Conservation (phyloP, 768 basidiomycete species). For the Kwoniella bestiolae region DNA sequence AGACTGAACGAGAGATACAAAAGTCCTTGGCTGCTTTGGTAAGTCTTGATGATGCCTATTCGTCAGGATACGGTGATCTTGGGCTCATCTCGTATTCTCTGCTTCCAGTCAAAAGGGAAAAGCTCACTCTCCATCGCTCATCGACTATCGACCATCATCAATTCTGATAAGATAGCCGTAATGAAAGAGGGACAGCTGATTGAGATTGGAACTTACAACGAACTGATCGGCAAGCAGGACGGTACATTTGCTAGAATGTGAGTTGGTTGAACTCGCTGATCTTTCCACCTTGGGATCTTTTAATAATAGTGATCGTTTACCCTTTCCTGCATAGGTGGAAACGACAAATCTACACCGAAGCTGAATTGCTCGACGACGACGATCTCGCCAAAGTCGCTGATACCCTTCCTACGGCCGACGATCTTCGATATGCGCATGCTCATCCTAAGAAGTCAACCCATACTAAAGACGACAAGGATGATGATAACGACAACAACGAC, state of each 20-base stretch:
- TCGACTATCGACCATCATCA: constrained; percentile 66
- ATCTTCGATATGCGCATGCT: constrained; percentile 13
- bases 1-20: constrained; percentile 87
- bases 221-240: constrained; percentile 68
- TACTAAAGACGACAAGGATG: constrained; percentile 5
- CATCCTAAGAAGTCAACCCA: constrained; percentile 1
- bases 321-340: constrained; percentile 77
- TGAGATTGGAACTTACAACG: constrained; percentile 70
- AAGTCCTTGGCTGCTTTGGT: constrained; percentile 77
- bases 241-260: constrained; percentile 57
- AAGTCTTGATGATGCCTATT: too few species aligned
- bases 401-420: constrained; percentile 7
- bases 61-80: too few species aligned
- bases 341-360: constrained; percentile 73
- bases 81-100: too few species aligned
- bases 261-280: too few species aligned
- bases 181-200: constrained; percentile 86
- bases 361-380: constrained; percentile 56
- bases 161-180: constrained; percentile 79
- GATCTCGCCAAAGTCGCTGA: constrained; percentile 28
- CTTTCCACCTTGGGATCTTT: not conserved
- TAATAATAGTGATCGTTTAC: too few species aligned
- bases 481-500: constrained; percentile 1
- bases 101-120: constrained; percentile 65
- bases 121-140: constrained; percentile 80